These are phyloP conservation scores for Magnolia sinica DNA, from an alignment of 164 flowering plant genomes.

Conservation along the genomic window DNA sequence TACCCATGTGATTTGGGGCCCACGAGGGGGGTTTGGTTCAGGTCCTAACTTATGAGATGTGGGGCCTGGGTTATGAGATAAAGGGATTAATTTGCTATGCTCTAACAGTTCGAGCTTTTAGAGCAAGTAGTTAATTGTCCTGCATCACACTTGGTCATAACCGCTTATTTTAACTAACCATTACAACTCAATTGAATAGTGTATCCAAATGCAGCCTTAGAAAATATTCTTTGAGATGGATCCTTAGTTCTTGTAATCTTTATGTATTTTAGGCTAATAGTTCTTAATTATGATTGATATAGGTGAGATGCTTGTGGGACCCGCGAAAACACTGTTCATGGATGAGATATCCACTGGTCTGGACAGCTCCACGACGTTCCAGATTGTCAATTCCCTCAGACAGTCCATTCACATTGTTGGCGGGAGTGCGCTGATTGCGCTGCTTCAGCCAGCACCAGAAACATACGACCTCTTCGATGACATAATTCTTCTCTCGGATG, in stretches of 20 bases:
- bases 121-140: no score
- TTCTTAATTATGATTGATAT: not conserved
- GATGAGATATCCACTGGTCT: constrained; percentile 40
- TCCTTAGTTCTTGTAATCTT: not conserved
- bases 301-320: constrained; percentile 63
- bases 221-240: not conserved
- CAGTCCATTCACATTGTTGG: constrained; percentile 51
- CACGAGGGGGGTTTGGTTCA: no score
- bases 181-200: not conserved
- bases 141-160: no score
- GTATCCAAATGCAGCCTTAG: not conserved
- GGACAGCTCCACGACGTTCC: constrained; percentile 61
- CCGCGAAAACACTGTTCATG: constrained; percentile 30
- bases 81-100: no score
- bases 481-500: constrained; percentile 64
- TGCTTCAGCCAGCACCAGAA: constrained; percentile 83
- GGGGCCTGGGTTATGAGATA: no score
- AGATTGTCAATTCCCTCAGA: constrained; percentile 55
- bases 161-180: no score
- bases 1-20: no score
- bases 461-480: constrained; percentile 74
- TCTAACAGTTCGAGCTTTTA: no score
- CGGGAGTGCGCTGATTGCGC: constrained; percentile 64
- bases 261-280: not conserved
- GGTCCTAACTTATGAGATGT: no score